Conservation (phyloP, 2,329 filamentous ascomycete genomes). For the Cordyceps pruinosa region DNA sequence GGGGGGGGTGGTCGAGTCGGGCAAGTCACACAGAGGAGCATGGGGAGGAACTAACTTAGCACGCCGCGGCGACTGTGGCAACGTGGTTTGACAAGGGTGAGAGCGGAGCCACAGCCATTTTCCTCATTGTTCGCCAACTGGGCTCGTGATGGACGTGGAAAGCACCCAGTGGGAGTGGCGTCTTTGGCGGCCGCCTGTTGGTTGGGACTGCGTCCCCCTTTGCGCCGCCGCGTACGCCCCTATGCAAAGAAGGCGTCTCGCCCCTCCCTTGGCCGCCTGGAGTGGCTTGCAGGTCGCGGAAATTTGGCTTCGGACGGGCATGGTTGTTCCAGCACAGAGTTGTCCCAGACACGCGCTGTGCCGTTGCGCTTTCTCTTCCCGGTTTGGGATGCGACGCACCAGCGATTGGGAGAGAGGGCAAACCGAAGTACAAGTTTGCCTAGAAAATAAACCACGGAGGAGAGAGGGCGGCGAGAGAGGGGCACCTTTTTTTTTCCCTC, state of each 20-base stretch:
- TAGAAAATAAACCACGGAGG: background rate
- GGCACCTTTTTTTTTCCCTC: background rate
- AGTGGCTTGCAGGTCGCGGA: constrained; percentile 1
- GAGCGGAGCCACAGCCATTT: background rate
- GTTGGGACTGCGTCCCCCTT: background rate
- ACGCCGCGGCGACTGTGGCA: background rate
- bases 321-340: background rate
- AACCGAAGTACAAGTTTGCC: constrained; percentile 1
- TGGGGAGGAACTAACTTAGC: too few species aligned
- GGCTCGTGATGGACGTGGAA: constrained; percentile 1
- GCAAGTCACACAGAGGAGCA: background rate
- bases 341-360: background rate
- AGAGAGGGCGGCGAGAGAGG: background rate
- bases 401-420: background rate
- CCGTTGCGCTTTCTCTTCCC: background rate
- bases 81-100: constrained; percentile 1
- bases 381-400: background rate
- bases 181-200: constrained; percentile 4
- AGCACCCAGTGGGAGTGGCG: too few species aligned
- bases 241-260: background rate
- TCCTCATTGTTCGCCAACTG: too few species aligned
- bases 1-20: background rate
- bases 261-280: background rate
- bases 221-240: background rate
- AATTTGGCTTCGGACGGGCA: constrained; percentile 1